Base-by-base conservation (phyloP, 345 rosid species). In the Salix dunnii region DNA sequence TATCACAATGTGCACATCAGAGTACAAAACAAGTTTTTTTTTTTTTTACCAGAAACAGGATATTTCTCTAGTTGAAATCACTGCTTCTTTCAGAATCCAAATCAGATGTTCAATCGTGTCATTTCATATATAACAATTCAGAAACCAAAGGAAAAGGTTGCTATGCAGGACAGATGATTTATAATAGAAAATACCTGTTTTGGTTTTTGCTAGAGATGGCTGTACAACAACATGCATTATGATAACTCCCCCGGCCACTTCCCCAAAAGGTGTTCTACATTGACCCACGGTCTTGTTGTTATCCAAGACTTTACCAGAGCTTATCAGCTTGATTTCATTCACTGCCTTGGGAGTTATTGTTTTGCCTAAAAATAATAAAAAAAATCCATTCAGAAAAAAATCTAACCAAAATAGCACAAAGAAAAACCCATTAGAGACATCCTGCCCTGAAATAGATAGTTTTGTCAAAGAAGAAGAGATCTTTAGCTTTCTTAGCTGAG, bases 151-250 rank as follows among this genome's bases (percentile, higher is more conserved):
- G 14, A 63, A 43, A 68, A 38, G 4, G 46, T n/a, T 68, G 23
- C 9, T 11, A 65, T 23, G 38, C 9, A 21, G 9, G 31, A 73
- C 14, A 64, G 73, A 70, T 68, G 40, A 71, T 25, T 38, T 53
- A 75, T 72, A 11, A 28, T 11, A 60, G 43, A 70, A 71, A 31
- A 23, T 65, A 92, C 97, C 94, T 82, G 93, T 82, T 86, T 89
- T 90, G 60, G 87, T 71, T 87, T 89, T 92, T 1, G 86, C 88
- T 49, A 84, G 86, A 67, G 93, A 89, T 31, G 93, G 94, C 88
- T 90, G 97, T 80, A 92, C 95, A 88, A 92, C 97, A 82, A 92
- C 97, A 78, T 90, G 97, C 97, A 92, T 92, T 68, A 92, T 86
- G 79, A 84, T 86, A 16, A 80, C 67, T 35, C 88, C 92, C 25